Evolutionary conservation across 225 moss, liverwort and hornwort species (phyloP), one percentile per base, ranked within the genome.

Genomic region (Marchantia paleacea): DNA sequence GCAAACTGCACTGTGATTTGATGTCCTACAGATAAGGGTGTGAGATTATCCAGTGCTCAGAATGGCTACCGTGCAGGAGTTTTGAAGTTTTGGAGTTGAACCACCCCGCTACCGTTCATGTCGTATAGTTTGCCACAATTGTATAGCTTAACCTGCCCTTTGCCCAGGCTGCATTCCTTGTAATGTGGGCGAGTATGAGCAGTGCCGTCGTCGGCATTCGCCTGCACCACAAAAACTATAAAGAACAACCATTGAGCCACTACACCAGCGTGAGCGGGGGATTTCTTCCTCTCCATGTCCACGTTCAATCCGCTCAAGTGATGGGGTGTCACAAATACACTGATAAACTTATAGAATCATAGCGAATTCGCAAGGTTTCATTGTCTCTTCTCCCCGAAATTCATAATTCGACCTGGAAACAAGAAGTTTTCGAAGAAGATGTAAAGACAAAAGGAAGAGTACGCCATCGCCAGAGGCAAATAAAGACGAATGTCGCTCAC

Each of bases 91-190:
- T 82, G 69, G 0, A 97, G 72, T 39, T 86, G 75, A 3, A 85
- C 90, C 76, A 79, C 15, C 31, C 86, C 81, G 52, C 86, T 80
- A 12, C 89, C 82, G 55, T 80, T 28, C 24, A 78, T 72, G 7
- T 93, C 83, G 74, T 83, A 89, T 31, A 87, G 88, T 29, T 53
- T 74, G 0, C 89, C 86, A 60, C 96, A 97, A 71, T 97, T 97
- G 55, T 94, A 97, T 30, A 97, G 63, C 69, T 84, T 84, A 25
- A 91, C 70, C 77, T 80, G 75, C 19, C 94, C 94, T 19, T 92
- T 94, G 7, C 93, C 92, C 14, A 88, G 82, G 53, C 85, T 88
- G 76, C 96, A 97, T 24, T 91, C 87, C 24, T 68, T 75, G 77
- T 95, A 95, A 29, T 84, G 57, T 26, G 72, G 22, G n/a, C 55